Evolutionary conservation across 2,329 filamentous ascomycete species (phyloP), one percentile per base, ranked within the genome.

Genomic region (Claviceps spartinae): DNA sequence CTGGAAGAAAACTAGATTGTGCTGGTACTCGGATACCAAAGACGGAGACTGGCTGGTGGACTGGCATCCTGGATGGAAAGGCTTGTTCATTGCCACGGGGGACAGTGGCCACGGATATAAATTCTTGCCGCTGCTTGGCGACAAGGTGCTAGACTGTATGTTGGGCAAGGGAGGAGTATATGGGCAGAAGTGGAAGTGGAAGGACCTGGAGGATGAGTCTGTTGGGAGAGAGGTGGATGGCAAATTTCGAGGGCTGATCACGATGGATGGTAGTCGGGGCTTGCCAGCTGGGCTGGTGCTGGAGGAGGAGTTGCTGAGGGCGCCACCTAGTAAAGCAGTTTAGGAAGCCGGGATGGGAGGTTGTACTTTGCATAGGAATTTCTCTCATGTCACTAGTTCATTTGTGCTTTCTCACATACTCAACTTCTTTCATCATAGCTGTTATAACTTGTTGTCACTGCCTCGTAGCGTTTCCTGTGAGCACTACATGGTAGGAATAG

Each of bases 1-100:
- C 1, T 87, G 86, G 69, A 67, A 68, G 53, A 70, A 72, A 50
- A 83, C 80, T 2, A 72, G 82, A 24, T 67, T 88, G 50, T 88
- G 85, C 69, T 88, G 85, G 85, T 88, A 88, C 63, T 81, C 80
- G 5, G 85, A 88, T 67, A 88, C 85, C 59, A 74, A 79, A 7
- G 79, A 78, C 18, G 84, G 79, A 22, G 81, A 88, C 62, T 88
- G 86, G 69, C 72, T 88, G 51, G 73, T 87, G 54, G 78, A 82
- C 60, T 81, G 82, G 64, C 83, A 88, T 60, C 84, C 85, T 0
- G 67, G 72, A 16, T 78, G 78, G 65, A 63, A 72, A 52, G 73
- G 75, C 14, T 65, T 83, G 4, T 83, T 84, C 59, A 59, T 84
- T 24, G 78, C 78, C 0, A 82, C 79, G 0, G 81, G 79, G 3